These are phyloP conservation scores for Melocanna baccifera DNA, from an alignment of 176 grass and related monocot genomes.

Conservation along the genomic window DNA sequence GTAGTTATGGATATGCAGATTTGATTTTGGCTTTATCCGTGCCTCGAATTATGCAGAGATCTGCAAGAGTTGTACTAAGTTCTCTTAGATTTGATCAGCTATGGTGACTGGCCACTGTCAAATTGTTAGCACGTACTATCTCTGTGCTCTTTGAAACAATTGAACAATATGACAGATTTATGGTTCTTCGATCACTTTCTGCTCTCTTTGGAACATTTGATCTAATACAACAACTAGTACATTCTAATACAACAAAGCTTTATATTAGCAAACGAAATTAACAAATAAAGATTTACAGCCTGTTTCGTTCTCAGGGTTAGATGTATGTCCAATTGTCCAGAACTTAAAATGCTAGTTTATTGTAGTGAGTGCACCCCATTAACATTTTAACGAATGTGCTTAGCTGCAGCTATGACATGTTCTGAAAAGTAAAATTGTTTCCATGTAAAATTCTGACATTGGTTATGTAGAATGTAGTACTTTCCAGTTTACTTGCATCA, in stretches of 20 bases:
- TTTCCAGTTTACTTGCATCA: background rate
- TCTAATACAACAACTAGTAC: background rate
- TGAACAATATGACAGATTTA: background rate
- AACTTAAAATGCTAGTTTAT: background rate
- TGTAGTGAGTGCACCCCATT: background rate
- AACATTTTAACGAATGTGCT: background rate
- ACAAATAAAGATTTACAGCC: background rate
- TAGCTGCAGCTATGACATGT: background rate
- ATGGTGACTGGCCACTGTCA: conserved; percentile 5
- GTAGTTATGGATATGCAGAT: conserved; percentile 18
- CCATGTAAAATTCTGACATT: background rate
- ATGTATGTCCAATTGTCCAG: no score
- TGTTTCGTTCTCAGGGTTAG: background rate
- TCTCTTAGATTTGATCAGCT: conserved; percentile 10
- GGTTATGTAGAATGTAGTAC: background rate
- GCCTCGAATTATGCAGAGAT: conserved; percentile 21
- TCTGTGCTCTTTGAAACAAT: background rate
- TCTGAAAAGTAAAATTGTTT: background rate
- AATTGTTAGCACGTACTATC: conserved; percentile 12
- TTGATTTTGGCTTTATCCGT: background rate
- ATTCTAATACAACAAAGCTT: background rate
- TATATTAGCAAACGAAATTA: background rate
- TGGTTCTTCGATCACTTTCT: background rate
- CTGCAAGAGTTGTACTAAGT: background rate
- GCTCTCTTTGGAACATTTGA: background rate